These are phyloP conservation scores for Chlamydomonas sp. DNA, from an alignment of 139 green algal genomes.

Conservation along the genomic window DNA sequence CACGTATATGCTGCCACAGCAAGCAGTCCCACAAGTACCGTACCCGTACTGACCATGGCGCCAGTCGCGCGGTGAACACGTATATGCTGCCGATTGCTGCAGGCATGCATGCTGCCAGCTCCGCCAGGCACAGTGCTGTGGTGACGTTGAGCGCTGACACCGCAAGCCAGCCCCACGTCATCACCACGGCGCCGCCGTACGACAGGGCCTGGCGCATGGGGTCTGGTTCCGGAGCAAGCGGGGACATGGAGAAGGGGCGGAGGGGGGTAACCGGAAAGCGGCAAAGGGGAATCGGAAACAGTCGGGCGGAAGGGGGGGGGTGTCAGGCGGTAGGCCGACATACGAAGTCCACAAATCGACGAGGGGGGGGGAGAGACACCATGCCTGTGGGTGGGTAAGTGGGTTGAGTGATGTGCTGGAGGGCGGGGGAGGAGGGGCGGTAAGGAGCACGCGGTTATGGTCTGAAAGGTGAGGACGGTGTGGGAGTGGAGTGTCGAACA, in stretches of 20 bases:
- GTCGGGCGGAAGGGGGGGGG: too few relatives aligned
- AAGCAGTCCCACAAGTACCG: too few relatives aligned
- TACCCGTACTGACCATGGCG: background rate
- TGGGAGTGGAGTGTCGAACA: too few relatives aligned
- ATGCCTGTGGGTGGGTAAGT: too few relatives aligned
- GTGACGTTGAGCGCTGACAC: background rate
- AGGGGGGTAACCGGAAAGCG: background rate
- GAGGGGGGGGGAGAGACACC: too few relatives aligned
- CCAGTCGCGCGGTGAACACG: constrained; percentile 12
- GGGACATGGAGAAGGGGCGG: background rate
- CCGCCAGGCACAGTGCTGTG: constrained; percentile 4
- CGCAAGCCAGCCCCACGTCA: background rate
- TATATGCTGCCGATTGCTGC: constrained; percentile 6
- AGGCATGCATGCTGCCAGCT: constrained; percentile 21
- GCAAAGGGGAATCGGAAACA: background rate
- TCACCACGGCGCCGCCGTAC: background rate
- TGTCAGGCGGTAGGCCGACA: too few relatives aligned
- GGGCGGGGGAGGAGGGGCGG: too few relatives aligned
- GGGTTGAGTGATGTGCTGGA: too few relatives aligned
- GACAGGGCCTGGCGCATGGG: background rate
- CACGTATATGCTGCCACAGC: too few relatives aligned
- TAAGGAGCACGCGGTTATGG: too few relatives aligned
- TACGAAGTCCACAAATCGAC: too few relatives aligned
- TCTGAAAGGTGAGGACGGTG: too few relatives aligned
- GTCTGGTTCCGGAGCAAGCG: background rate